Conservation (phyloP, 1,284 basidiomycete species). For the Sporisorium iseilematis-ciliati region DNA sequence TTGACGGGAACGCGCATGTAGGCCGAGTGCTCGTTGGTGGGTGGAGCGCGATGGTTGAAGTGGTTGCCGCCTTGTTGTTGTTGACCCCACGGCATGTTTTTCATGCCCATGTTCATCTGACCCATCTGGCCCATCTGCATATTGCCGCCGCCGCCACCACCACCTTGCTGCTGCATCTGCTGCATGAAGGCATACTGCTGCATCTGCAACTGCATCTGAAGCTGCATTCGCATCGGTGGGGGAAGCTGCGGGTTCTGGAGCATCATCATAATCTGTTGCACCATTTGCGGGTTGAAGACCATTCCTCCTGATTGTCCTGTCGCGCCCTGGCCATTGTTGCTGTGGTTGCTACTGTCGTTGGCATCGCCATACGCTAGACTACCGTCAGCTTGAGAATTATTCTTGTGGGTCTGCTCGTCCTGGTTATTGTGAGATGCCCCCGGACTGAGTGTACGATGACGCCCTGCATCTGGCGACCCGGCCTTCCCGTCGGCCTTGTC, state of each 20-base stretch:
- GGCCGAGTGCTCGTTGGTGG: constrained; percentile 45
- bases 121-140: constrained; percentile 27
- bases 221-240: constrained; percentile 66
- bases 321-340: constrained; percentile 10
- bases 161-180: constrained; percentile 39
- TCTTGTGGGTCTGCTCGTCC: constrained; percentile 46
- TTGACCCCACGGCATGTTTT: constrained; percentile 36
- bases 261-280: constrained; percentile 68
- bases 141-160: constrained; percentile 17
- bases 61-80: constrained; percentile 35
- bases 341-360: constrained; percentile 12
- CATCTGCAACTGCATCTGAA: constrained; percentile 68
- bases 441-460: constrained; percentile 21
- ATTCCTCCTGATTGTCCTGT: constrained; percentile 25
- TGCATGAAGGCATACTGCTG: constrained; percentile 65
- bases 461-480: constrained; percentile 14
- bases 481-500: constrained; percentile 27
- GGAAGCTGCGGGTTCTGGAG: constrained; percentile 65
- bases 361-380: constrained; percentile 31
- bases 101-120: constrained; percentile 38
- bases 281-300: constrained; percentile 59
- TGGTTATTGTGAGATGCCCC: constrained; percentile 29
- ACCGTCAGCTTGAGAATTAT: constrained; percentile 27
- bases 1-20: constrained; percentile 55
- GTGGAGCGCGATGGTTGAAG: constrained; percentile 37